A percentile compares a stretch with the other conserved stretches of the same genome.
phyloP scores from a whole-genome alignment of 2,329 filamentous ascomycete genomes.

The Colletotrichum euphorbiae region DNA sequence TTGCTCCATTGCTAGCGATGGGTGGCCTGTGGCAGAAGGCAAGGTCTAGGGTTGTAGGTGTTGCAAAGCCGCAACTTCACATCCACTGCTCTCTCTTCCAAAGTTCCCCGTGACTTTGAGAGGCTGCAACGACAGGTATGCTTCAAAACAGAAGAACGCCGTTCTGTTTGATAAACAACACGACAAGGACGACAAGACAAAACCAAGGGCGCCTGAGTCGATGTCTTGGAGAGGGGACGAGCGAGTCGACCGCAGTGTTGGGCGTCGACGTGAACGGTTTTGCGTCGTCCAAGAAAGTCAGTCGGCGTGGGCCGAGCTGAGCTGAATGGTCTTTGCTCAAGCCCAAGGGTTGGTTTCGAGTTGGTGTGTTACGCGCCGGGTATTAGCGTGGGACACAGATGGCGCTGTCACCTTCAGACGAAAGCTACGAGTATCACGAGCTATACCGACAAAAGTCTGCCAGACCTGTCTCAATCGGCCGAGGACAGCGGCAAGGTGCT shows the following conservation, averaged over 20 bases:
- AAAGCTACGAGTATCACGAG: conserved; percentile 15
- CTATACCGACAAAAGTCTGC: conserved; percentile 6
- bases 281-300: conserved; percentile 8
- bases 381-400: conserved; percentile 7
- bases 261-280: background rate
- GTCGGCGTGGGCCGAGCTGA: conserved; percentile 10
- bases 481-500: conserved; percentile 6
- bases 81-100: background rate
- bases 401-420: conserved; percentile 13
- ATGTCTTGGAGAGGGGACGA: background rate
- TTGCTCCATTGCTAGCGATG: conserved; percentile 72
- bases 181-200: background rate
- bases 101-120: background rate
- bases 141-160: background rate
- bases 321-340: conserved; percentile 1
- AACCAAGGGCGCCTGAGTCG: background rate
- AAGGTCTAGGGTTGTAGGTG: conserved; percentile 26
- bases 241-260: background rate
- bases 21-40: conserved; percentile 11
- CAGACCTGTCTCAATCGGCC: background rate
- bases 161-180: background rate
- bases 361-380: background rate
- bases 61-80: conserved; percentile 9
- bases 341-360: background rate
- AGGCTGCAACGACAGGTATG: background rate